Percentiles rank a stretch among this genome's conserved stretches.
These are phyloP conservation scores for Aegilops umbellulata DNA, from an alignment of 176 grass and related monocot genomes.

Conservation along the genomic window DNA sequence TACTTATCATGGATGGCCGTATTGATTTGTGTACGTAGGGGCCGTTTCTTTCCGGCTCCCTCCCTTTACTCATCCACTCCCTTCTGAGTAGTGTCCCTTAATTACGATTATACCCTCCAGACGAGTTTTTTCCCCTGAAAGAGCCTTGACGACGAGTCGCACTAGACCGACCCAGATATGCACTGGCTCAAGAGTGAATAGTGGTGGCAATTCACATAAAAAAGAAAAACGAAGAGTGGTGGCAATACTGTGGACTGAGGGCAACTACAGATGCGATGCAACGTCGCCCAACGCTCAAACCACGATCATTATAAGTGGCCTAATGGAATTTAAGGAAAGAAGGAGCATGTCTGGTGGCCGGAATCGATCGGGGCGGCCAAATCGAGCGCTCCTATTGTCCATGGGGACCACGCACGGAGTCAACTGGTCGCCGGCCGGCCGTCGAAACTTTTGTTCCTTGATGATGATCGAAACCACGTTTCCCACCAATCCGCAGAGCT, in stretches of 20 bases:
- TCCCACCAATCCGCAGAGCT: background rate
- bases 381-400: too few species aligned
- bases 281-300: background rate
- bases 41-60: background rate
- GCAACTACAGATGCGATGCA: too few species aligned
- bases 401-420: background rate
- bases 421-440: background rate
- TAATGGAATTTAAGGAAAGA: too few species aligned
- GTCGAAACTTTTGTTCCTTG: background rate
- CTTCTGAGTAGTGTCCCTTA: background rate
- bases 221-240: background rate
- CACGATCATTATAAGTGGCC: background rate
- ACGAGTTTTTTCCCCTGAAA: background rate
- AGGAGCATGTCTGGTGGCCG: too few species aligned
- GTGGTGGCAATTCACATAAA: too few species aligned
- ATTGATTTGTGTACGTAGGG: conserved; percentile 3
- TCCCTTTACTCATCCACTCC: background rate
- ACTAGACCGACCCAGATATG: background rate
- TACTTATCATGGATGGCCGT: background rate
- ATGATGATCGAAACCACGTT: background rate
- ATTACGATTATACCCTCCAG: background rate
- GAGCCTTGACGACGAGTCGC: background rate
- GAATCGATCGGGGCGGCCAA: too few species aligned
- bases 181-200: background rate
- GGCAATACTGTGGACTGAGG: background rate